Evolutionary conservation across 2,329 filamentous ascomycete species (phyloP).

Genomic region (Aspergillus texensis): DNA sequence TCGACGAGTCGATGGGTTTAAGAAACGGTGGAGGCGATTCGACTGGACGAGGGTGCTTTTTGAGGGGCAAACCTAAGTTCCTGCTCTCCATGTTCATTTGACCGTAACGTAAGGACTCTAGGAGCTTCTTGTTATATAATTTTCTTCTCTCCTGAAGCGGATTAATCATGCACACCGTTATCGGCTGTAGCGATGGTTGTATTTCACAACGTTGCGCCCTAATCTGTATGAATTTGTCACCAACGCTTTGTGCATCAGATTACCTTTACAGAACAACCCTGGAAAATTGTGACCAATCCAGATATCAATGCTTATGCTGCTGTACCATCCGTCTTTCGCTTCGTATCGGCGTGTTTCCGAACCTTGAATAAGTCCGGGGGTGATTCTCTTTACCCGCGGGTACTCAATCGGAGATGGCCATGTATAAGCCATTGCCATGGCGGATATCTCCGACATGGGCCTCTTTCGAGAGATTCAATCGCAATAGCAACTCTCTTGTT

Average conservation of each 20-base stretch:
- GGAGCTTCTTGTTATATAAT: background rate
- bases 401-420: background rate
- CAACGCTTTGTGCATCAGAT: background rate
- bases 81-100: background rate
- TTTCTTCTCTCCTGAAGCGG: background rate
- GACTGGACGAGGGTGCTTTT: conserved; percentile 76
- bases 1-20: conserved; percentile 72
- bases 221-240: background rate
- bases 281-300: background rate
- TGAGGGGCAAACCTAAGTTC: conserved; percentile 41
- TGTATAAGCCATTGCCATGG: background rate
- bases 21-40: conserved; percentile 85
- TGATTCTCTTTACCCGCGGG: background rate
- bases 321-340: background rate
- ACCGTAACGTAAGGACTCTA: background rate
- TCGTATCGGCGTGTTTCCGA: background rate
- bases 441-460: background rate
- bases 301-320: background rate
- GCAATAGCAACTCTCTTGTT: background rate
- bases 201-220: background rate
- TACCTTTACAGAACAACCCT: background rate
- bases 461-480: background rate
- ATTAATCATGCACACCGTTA: background rate
- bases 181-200: background rate
- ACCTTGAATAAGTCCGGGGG: background rate